These are phyloP conservation scores for Parietaria judaica DNA, from an alignment of 306 rosid genomes.

Conservation along the genomic window DNA sequence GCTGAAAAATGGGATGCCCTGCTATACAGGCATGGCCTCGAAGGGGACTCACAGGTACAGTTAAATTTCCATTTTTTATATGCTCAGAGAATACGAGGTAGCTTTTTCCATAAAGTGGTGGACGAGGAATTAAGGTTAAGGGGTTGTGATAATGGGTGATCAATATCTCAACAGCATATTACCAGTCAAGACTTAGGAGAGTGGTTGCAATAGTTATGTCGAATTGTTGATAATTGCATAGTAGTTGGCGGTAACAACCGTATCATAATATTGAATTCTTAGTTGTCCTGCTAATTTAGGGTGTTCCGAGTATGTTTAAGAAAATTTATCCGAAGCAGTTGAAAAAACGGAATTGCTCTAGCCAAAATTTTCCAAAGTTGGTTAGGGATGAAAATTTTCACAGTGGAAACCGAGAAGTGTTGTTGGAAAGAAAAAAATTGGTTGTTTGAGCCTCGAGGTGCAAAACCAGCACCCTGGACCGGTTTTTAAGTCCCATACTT, in stretches of 20 bases:
- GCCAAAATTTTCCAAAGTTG: neutral
- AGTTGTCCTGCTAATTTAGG: neutral
- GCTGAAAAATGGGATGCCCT: slow-evolving; percentile 99
- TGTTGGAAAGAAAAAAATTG: no score
- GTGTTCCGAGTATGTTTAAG: neutral
- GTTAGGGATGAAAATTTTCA: no score
- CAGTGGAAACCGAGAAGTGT: no score
- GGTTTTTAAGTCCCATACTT: no score
- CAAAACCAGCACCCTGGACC: no score
- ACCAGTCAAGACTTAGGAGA: no score
- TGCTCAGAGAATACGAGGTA: neutral
- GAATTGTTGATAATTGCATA: neutral
- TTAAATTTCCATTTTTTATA: no score
- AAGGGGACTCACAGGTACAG: slow-evolving; percentile 69
- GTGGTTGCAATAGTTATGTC: neutral
- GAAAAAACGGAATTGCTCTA: neutral
- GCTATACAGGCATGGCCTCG: slow-evolving; percentile 66
- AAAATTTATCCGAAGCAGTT: neutral
- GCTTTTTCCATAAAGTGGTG: neutral
- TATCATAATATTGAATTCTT: neutral
- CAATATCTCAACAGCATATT: no score
- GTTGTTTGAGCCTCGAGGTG: no score
- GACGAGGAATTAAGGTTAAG: neutral
- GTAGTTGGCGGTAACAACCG: slow-evolving; percentile 3
- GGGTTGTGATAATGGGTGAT: slow-evolving; percentile 1